Percentiles rank a stretch among this genome's conserved stretches.
Conservation (phyloP, 2,329 filamentous ascomycete genomes). For the Gremmenia infestans region DNA sequence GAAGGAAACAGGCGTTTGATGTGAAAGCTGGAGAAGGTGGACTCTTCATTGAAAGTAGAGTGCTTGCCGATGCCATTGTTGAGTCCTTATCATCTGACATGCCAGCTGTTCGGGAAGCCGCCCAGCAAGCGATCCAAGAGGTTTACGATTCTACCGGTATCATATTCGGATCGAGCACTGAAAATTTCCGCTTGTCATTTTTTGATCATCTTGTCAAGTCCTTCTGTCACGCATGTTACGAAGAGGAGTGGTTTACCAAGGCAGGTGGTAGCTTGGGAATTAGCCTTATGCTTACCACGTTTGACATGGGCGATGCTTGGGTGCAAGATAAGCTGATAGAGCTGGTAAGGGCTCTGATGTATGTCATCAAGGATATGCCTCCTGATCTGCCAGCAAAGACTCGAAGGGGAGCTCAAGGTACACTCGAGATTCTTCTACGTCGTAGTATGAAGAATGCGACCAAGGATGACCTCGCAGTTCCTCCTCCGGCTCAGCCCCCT, state of each 20-base stretch:
- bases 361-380: slow-evolving; percentile 98
- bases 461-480: slow-evolving; percentile 65
- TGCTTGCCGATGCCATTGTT: slow-evolving; percentile 83
- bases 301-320: slow-evolving; percentile 82
- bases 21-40: slow-evolving; percentile 82
- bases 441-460: slow-evolving; percentile 74
- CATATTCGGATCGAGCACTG: slow-evolving; percentile 71
- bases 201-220: slow-evolving; percentile 77
- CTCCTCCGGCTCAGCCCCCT: slow-evolving; percentile 49
- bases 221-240: slow-evolving; percentile 93
- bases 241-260: slow-evolving; percentile 98
- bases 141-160: slow-evolving; percentile 71
- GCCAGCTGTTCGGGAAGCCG: slow-evolving; percentile 72
- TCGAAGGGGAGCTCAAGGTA: slow-evolving; percentile 73
- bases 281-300: slow-evolving; percentile 75
- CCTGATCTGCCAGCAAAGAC: slow-evolving; percentile 89
- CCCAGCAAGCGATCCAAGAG: slow-evolving; percentile 70
- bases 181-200: slow-evolving; percentile 73
- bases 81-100: slow-evolving; percentile 87
- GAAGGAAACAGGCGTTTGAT: slow-evolving; percentile 73
- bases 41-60: slow-evolving; percentile 77
- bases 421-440: slow-evolving; percentile 72
- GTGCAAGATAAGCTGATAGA: slow-evolving; percentile 77
- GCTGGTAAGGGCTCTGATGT: slow-evolving; percentile 85
- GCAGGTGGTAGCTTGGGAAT: slow-evolving; percentile 89